Base-by-base conservation (phyloP, 164 flowering plant species). In the Sedum album region DNA sequence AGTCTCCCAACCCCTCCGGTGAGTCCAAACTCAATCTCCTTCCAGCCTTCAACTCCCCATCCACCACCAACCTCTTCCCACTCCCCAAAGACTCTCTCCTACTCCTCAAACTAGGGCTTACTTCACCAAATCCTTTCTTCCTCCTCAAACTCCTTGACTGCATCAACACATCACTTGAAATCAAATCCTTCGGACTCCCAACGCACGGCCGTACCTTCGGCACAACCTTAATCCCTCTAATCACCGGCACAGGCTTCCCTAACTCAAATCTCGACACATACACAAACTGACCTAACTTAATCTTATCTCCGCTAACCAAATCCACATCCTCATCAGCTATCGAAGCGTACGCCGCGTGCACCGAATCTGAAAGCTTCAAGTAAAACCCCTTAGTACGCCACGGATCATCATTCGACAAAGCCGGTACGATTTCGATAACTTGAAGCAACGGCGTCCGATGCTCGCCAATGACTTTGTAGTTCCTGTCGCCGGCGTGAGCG, bases 241-340 rank as follows among this genome's bases (percentile, higher is more conserved):
- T 74, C 49, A 86, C 73, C 11, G 94, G 94, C 15, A 88, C 82
- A 5, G 87, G 86, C 4, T 78, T 71, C 0, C 72, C 83, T 0
- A 76, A 49, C 14, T 86, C 88, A 10, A 88, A 76, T 39, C 85
- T 65, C 6, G 78, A 25, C 3, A 85, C 84, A 23, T 86, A 73
- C 18, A 88, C 65, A 66, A 86, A 82, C 82, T 86, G 89, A 0
- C 91, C 91, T 5, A 88, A 74, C 49, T 83, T 86, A 60, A 86
- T 75, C 74, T 84, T 82, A 66, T 86, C 86, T 39, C 79, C 76
- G 61, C 74, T 72, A 28, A 88, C 79, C 48, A 88, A 68, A 48
- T 86, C 88, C 5, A 71, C 61, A 21, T 86, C 84, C 26, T 83
- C 77, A 46, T 79, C 79, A 1, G 85, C 66, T 28, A 86, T 66